Evolutionary conservation across 2,329 filamentous ascomycete genomes (phyloP).

Genomic region (Hawksworthiomyces lignivorus): DNA sequence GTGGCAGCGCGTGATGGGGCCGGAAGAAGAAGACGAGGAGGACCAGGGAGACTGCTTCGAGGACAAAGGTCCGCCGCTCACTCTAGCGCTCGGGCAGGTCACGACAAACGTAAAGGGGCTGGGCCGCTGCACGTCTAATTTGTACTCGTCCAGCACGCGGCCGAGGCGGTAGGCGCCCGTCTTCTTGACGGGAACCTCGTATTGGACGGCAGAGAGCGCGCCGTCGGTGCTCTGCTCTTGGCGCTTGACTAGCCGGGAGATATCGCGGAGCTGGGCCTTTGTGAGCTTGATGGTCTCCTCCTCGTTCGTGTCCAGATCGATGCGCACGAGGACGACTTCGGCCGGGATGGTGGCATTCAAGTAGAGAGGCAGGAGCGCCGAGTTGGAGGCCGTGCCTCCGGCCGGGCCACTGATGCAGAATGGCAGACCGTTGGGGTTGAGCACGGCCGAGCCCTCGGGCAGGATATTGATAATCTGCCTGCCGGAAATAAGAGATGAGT

Average conservation of each 20-base stretch:
- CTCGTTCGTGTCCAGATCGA: conserved; percentile 68
- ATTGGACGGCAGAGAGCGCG: conserved; percentile 49
- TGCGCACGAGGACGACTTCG: conserved; percentile 78
- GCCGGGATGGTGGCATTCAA: conserved; percentile 92
- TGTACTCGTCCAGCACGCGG: conserved; percentile 85
- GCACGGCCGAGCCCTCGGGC: conserved; percentile 83
- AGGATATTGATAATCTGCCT: conserved; percentile 97
- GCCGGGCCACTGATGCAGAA: conserved; percentile 66
- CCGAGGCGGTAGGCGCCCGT: conserved; percentile 79
- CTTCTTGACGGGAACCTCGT: conserved; percentile 73
- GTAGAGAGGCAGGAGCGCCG: conserved; percentile 59
- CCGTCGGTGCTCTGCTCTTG: conserved; percentile 42
- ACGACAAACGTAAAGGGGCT: conserved; percentile 77
- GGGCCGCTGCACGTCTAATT: conserved; percentile 78
- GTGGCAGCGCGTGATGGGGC: conserved; percentile 55
- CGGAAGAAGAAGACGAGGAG: conserved; percentile 33
- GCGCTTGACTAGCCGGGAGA: conserved; percentile 61
- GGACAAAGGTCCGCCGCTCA: conserved; percentile 35
- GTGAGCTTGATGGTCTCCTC: conserved; percentile 75
- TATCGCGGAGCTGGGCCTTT: conserved; percentile 63
- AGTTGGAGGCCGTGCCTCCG: conserved; percentile 45
- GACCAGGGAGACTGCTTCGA: conserved; percentile 42
- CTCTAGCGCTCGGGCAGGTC: conserved; percentile 69
- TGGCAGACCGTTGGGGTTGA: conserved; percentile 74
- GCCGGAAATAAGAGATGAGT: conserved; percentile 86